phyloP scores from a whole-genome alignment of 805 yeast genomes.

The Lipomyces starkeyi region DNA sequence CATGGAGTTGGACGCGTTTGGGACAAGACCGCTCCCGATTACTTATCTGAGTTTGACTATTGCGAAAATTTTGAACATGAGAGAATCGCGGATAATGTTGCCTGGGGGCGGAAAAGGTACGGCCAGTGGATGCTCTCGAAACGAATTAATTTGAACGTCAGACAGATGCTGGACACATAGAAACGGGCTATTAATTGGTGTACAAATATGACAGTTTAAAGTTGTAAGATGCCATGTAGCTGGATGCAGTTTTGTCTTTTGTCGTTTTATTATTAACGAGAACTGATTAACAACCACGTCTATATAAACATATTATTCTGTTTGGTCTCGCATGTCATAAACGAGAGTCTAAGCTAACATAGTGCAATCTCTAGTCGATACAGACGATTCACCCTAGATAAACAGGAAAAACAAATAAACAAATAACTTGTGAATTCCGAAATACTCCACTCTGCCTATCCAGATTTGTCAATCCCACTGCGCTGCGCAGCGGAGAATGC shows the following conservation, averaged over 20 bases:
- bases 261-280: not conserved
- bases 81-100: not conserved
- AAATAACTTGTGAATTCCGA: not conserved
- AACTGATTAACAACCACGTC: not conserved
- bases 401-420: not conserved
- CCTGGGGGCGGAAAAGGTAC: conserved; percentile 28
- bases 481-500: not conserved
- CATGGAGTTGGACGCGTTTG: conserved; percentile 53
- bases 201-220: not conserved
- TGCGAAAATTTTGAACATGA: not conserved
- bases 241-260: not conserved
- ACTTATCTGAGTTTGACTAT: conserved; percentile 34
- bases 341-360: conserved; percentile 1
- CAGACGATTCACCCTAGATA: not conserved
- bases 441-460: not conserved
- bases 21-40: conserved; percentile 45
- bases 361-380: not conserved
- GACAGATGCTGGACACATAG: conserved; percentile 47
- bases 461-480: not conserved
- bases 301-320: not conserved
- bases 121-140: conserved; percentile 47
- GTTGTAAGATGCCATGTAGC: not conserved
- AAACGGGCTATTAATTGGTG: not conserved
- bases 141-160: conserved; percentile 50
- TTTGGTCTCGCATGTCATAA: not conserved